Evolutionary conservation across 176 grass and related monocot genomes (phyloP), one percentile per base, ranked within the genome.

Genomic region (Raddia guianensis): DNA sequence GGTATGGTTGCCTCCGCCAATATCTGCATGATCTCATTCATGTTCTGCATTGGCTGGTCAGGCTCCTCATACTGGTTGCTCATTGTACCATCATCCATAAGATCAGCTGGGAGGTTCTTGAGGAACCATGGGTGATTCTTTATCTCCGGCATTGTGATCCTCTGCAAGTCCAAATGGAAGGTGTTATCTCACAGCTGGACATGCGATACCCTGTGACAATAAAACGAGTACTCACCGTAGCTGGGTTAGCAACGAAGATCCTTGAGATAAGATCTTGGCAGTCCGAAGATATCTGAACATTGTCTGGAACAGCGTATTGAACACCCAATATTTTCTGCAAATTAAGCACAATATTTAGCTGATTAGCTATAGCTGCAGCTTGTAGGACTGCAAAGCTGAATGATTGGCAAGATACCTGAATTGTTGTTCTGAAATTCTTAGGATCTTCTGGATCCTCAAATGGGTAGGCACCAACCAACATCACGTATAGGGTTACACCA

Each of bases 71-170:
- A 93, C 47, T 86, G 83, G 72, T 59, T 73, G 75, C 86, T 91
- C 81, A 66, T 73, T 13, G 62, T 78, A 62, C 57, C 76, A 37
- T 93, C 93, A 59, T 87, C 91, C 88, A 86, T 89, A 40, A 91
- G 67, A 20, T 93, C 94, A 63, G 81, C 86, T 37, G 91, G 94
- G 48, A 97, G 81, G 78, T 91, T 97, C 70, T 34, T 89, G 52
- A 93, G 12, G 65, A 91, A 91, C 94, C 94, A 93, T 62, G 87
- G 86, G 49, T 91, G 91, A 13, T 73, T 91, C 52, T 86, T 66
- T 70, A 97, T 97, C 73, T 97, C 88, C 12, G 91, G 51, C n/a
- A 97, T 91, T 3, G 91, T 87, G 56, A 97, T 97, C 86, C 94
- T 97, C 94, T 91, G 75, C 15, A 84, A 73, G 63, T 50, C 2